Base-by-base conservation (phyloP, 179 eudicot genomes). In the Carnegiea gigantea region DNA sequence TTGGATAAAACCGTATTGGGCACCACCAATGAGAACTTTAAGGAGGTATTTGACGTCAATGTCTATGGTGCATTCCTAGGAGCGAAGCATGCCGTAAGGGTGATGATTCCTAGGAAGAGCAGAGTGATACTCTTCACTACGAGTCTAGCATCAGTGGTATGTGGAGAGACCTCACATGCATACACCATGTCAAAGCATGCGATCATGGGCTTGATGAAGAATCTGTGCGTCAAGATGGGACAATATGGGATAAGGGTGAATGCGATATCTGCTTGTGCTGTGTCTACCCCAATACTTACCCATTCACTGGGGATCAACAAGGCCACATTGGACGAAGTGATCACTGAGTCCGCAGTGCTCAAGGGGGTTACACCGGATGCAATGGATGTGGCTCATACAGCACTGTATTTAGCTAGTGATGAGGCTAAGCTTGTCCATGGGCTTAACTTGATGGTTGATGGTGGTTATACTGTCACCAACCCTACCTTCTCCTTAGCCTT, bases 191-290 rank as follows among this genome's bases (percentile, higher is more conserved):
- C n/a, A n/a, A n/a, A n/a, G n/a, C n/a, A n/a, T n/a, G n/a, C n/a
- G n/a, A n/a, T n/a, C n/a, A n/a, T n/a, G n/a, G n/a, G n/a, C n/a
- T n/a, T n/a, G n/a, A n/a, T n/a, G n/a, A n/a, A n/a, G n/a, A n/a
- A n/a, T n/a, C n/a, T n/a, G n/a, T n/a, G n/a, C n/a, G n/a, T n/a
- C n/a, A n/a, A n/a, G n/a, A n/a, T n/a, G n/a, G n/a, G n/a, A n/a
- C n/a, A n/a, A n/a, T n/a, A n/a, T n/a, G n/a, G n/a, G n/a, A n/a
- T 82, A 10, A 76, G 92, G 71, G 90, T 88, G 9, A 90, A 90
- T 49, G 83, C 84, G 0, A 82, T 90, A 12, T 87, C 91, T 0
- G 91, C 92, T 0, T 54, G 77, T 11, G 67, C 20, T 0, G 65
- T 84, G 0, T 49, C 84, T 0, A 88, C 92, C 0, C 88, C 88